Evolutionary conservation across 495 filamentous ascomycete genomes (phyloP).

Genomic region (Aspergillus affinis): DNA sequence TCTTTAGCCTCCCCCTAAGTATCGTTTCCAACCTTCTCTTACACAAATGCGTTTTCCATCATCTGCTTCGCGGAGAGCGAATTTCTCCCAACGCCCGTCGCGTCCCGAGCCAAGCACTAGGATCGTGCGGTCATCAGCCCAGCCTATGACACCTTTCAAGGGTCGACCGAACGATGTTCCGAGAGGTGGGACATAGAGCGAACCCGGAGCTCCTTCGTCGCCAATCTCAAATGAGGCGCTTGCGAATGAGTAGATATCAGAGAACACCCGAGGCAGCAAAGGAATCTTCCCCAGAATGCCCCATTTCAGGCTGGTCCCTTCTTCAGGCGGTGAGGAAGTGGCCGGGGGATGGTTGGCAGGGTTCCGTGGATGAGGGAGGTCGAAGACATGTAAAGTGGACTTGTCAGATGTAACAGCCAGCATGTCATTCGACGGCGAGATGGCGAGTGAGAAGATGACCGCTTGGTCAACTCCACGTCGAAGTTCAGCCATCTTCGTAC

Average conservation of each 20-base stretch:
- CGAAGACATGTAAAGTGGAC: constrained; percentile 90
- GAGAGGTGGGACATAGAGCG: constrained; percentile 40
- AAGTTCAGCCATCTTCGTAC: constrained; percentile 76
- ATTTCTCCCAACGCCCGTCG: constrained; percentile 84
- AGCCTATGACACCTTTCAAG: constrained; percentile 74
- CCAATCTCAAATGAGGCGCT: constrained; percentile 75
- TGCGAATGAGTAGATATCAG: constrained; percentile 79
- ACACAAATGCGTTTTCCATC: constrained; percentile 61
- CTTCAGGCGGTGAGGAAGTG: constrained; percentile 39
- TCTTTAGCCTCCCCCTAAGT: constrained; percentile 54
- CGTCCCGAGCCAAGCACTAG: constrained; percentile 78
- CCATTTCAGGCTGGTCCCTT: constrained; percentile 67
- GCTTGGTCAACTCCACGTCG: constrained; percentile 88
- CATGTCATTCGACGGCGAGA: constrained; percentile 74
- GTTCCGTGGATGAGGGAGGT: constrained; percentile 54
- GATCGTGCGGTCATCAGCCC: constrained; percentile 66
- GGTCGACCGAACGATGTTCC: constrained; percentile 55
- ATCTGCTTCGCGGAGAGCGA: constrained; percentile 61
- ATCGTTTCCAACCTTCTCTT: constrained; percentile 80
- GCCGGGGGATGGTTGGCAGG: constrained; percentile 33
- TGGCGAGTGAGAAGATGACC: constrained; percentile 79
- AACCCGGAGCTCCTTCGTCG: constrained; percentile 56
- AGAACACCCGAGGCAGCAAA: constrained; percentile 75
- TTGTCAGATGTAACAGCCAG: constrained; percentile 97
- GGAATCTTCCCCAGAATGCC: constrained; percentile 76